phyloP scores from a whole-genome alignment of 2,329 filamentous ascomycete species.

The Xylariaceae sp. region DNA sequence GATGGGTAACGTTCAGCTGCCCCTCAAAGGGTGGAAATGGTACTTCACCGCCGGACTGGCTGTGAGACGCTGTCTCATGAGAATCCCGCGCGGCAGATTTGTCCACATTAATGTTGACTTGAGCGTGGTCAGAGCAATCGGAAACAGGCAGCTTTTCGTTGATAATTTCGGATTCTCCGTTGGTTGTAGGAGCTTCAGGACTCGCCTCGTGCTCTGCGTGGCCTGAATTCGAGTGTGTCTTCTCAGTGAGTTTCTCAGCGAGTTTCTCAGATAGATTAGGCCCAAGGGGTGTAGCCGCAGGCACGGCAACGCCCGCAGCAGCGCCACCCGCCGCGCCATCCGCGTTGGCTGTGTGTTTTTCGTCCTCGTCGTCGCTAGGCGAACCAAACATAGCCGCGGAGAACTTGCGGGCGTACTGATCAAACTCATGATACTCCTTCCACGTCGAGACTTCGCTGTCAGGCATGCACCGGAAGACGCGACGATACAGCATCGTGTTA shows the following conservation, averaged over 20 bases:
- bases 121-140: conserved; percentile 9
- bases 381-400: conserved; percentile 60
- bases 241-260: neutral
- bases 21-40: conserved; percentile 50
- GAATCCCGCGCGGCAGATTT: conserved; percentile 14
- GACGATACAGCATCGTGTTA: conserved; percentile 91
- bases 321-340: conserved; percentile 22
- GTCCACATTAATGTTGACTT: conserved; percentile 10
- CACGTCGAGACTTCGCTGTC: conserved; percentile 92
- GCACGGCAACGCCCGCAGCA: conserved; percentile 25
- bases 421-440: conserved; percentile 87
- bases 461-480: conserved; percentile 95
- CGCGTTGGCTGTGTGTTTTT: conserved; percentile 36
- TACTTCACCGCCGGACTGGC: conserved; percentile 32
- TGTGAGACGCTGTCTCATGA: conserved; percentile 21
- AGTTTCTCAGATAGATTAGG: conserved; percentile 25
- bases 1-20: conserved; percentile 23
- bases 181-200: conserved; percentile 17
- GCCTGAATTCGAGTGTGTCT: conserved; percentile 9
- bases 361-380: conserved; percentile 54
- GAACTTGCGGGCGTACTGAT: conserved; percentile 75
- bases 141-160: conserved; percentile 23
- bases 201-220: conserved; percentile 18
- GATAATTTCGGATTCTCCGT: conserved; percentile 11
- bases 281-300: conserved; percentile 25